Base-by-base conservation (phyloP, 2,329 filamentous ascomycete genomes). In the Westerdykella aurantiaca region DNA sequence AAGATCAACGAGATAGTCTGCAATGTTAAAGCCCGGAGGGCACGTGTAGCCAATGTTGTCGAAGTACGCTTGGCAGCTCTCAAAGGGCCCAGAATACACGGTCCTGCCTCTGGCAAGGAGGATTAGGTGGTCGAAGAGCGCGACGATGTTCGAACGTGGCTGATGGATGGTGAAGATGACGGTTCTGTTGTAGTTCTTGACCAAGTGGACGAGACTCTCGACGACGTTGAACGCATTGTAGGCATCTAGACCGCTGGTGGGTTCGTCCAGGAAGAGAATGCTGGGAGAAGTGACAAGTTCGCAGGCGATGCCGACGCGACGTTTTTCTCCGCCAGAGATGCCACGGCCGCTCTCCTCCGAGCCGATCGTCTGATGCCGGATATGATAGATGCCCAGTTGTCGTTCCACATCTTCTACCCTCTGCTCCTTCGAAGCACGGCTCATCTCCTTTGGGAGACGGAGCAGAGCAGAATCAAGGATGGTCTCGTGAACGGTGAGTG, bases 161-260 rank as follows among this genome's bases (percentile, higher is more conserved):
- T 98, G 93, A 66, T 98, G 93, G 51, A 98, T 98, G 12, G 93
- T 98, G 71, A 98, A 96, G 49, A 98, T 86, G 43, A 98, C 89
- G 1, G 94, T 98, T 48, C 94, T 81, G 70, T 96, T 94, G 72
- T 97, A 98, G 34, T 83, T 93, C 73, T 95, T 96, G 41, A 94
- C 93, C 37, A 98, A 72, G 1, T 86, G 95, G 33, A 97, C 91
- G 9, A 98, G 78, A 58, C 90, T 97, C 66, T 98, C 93, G 21
- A 98, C 82, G 33, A 98, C 93, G 52, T 98, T 98, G 75, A 93
- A 98, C 5, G 94, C 94, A 63, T 98, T 98, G 74, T 83, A 98
- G 1, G 93, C 88, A 66, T 98, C 93, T 17, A 97, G 76, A 42
- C 93, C 93, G 61, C 91, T 97, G 0, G 93, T 98, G 1, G 93